Evolutionary conservation across 805 yeast species (phyloP).

Genomic region (Kuraishia ogatae): DNA sequence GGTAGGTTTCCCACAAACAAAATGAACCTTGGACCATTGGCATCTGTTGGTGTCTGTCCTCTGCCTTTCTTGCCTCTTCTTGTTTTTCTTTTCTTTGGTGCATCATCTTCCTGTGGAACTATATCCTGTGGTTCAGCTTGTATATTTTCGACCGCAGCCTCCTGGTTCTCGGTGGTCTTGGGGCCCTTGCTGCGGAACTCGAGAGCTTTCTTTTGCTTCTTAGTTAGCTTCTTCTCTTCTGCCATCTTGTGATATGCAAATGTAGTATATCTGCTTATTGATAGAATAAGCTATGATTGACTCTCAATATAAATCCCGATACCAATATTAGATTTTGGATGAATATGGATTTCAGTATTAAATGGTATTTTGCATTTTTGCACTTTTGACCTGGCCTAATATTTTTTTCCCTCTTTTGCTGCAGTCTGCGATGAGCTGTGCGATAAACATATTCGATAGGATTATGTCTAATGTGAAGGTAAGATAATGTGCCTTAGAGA

Average conservation of each 20-base stretch:
- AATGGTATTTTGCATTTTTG: neutral
- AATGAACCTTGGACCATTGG: conserved; percentile 59
- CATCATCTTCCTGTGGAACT: conserved; percentile 23
- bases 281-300: too few species aligned
- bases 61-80: conserved; percentile 72
- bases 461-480: neutral
- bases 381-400: neutral
- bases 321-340: too few species aligned
- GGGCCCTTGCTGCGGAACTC: conserved; percentile 33
- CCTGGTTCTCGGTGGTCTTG: conserved; percentile 25
- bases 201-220: conserved; percentile 57
- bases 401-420: neutral
- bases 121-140: conserved; percentile 11
- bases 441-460: neutral
- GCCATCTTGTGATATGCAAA: neutral
- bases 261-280: neutral
- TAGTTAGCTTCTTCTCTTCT: conserved; percentile 36
- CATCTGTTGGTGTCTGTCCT: conserved; percentile 28
- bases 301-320: too few species aligned
- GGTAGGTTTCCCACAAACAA: conserved; percentile 90
- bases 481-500: neutral
- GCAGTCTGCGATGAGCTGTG: neutral
- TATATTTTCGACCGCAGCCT: conserved; percentile 13
- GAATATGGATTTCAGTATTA: too few species aligned
- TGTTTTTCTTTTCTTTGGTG: conserved; percentile 61